A percentile compares a stretch with the other conserved stretches of the same genome.
phyloP scores from a whole-genome alignment of 2,329 filamentous ascomycete species.

The Curvularia sp. region DNA sequence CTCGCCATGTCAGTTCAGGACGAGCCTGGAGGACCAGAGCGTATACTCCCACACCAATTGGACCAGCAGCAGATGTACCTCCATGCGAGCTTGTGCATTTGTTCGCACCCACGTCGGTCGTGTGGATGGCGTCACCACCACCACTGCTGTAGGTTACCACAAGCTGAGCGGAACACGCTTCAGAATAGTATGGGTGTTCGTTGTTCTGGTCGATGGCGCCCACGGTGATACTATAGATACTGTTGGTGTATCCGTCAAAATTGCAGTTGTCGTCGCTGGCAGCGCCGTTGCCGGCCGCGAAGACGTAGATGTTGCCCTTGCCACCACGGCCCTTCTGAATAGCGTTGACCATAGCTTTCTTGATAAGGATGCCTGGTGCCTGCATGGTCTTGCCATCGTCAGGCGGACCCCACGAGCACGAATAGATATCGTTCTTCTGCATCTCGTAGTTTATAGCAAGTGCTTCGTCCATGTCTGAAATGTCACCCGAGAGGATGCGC shows the following conservation, averaged over 20 bases:
- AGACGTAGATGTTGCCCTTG: constrained; percentile 91
- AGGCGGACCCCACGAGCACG: constrained; percentile 96
- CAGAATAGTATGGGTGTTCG: constrained; percentile 92
- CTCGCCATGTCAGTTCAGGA: constrained; percentile 89
- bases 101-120: constrained; percentile 88
- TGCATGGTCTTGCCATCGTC: constrained; percentile 96
- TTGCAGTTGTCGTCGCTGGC: constrained; percentile 93
- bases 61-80: constrained; percentile 93
- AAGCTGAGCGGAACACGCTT: constrained; percentile 92
- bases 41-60: constrained; percentile 89
- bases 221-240: constrained; percentile 97
- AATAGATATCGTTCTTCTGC: constrained; percentile 94
- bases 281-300: constrained; percentile 95
- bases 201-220: constrained; percentile 89
- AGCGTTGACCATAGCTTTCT: constrained; percentile 88
- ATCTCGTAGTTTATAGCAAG: constrained; percentile 90
- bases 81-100: constrained; percentile 83
- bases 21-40: constrained; percentile 85
- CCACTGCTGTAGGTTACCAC: constrained; percentile 98
- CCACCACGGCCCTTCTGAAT: constrained; percentile 86
- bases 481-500: constrained; percentile 88
- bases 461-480: constrained; percentile 92
- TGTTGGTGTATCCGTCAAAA: constrained; percentile 99
- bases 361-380: constrained; percentile 85
- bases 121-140: constrained; percentile 87